Base-by-base conservation (phyloP, 306 rosid genomes). In the Lablab purpureus region DNA sequence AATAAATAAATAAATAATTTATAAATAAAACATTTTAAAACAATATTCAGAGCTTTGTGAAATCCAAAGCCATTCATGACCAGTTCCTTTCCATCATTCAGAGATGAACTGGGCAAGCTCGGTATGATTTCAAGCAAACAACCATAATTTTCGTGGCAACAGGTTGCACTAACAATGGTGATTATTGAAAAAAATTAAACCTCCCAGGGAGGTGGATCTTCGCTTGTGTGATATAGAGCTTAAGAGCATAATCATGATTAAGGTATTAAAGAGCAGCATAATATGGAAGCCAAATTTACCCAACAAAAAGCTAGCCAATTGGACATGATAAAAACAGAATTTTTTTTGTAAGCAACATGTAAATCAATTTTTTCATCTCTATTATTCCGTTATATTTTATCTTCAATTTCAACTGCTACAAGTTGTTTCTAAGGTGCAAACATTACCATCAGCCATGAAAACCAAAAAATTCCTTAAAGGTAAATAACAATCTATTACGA, bases 271-370 rank as follows among this genome's bases (percentile, higher is more conserved):
- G 17, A 45, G 43, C 4, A 47, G 17, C 17, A 49, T 25, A 47
- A 32, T 4, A 17, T 2, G n/a, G 34, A 77, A 66, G 19, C 40
- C n/a, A 77, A 66, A 51, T 22, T n/a, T n/a, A 23, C 54, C 17
- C 54, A 37, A 54, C 18, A 25, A 73, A 56, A 58, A 59, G 4
- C n/a, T 67, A 67, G 52, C 19, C 21, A 66, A 83, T 13, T 65
- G 22, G 71, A 40, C 12, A 73, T 37, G 41, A 58, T 30, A 47
- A 60, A 51, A 32, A 13, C 10, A 19, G 11, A 30, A 19, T 49
- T 28, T 23, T 23, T 18, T 21, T n/a, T 0, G 7, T 10, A 30
- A 18, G 49, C 7, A 32, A 7, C 59, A 34, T 18, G 30, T 17
- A 43, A 54, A 30, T 30, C n/a, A 49, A 19, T 1, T 55, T 22